A percentile compares a stretch with the other conserved stretches of the same genome.
Evolutionary conservation across 2,329 filamentous ascomycete genomes (phyloP).

Genomic region (Diaporthe citrichinensis): DNA sequence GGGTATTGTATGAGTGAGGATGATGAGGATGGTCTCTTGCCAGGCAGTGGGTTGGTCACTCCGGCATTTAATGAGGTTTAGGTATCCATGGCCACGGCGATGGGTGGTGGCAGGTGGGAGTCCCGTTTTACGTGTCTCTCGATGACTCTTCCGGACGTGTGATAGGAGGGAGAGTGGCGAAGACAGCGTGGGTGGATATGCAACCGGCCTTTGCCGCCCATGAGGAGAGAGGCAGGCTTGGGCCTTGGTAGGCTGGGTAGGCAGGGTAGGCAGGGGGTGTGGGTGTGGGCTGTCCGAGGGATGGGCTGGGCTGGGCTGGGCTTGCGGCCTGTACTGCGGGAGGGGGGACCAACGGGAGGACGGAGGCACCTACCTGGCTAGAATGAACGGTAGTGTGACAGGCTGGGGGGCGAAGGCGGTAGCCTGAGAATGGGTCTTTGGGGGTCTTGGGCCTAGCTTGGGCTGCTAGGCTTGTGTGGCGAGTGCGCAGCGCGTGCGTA

Average conservation of each 20-base stretch:
- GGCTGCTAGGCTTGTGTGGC: constrained; percentile 24
- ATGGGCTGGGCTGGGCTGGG: constrained; percentile 37
- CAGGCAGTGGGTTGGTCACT: constrained; percentile 40
- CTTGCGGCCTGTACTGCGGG: constrained; percentile 22
- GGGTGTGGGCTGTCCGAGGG: constrained; percentile 24
- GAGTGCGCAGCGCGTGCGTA: constrained; percentile 28
- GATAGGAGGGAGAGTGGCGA: constrained; percentile 42
- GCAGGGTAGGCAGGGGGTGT: constrained; percentile 4
- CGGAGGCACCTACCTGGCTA: constrained; percentile 35
- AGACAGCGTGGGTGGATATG: constrained; percentile 33
- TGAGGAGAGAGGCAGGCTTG: constrained; percentile 31
- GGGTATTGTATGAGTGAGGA: constrained; percentile 24
- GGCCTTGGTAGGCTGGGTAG: constrained; percentile 33
- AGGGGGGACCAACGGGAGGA: constrained; percentile 27
- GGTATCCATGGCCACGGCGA: constrained; percentile 40
- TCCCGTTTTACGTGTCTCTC: constrained; percentile 40
- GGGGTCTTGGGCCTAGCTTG: constrained; percentile 47
- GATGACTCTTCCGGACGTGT: constrained; percentile 47
- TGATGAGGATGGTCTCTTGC: constrained; percentile 27
- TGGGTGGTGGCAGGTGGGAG: constrained; percentile 33
- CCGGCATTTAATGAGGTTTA: constrained; percentile 39
- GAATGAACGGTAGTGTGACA: constrained; percentile 47
- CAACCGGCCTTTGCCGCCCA: constrained; percentile 41
- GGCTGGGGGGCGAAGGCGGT: constrained; percentile 42
- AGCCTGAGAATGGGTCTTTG: constrained; percentile 50